Base-by-base conservation (phyloP, 805 yeast species). In the Ogataea trehaloabstinens region DNA sequence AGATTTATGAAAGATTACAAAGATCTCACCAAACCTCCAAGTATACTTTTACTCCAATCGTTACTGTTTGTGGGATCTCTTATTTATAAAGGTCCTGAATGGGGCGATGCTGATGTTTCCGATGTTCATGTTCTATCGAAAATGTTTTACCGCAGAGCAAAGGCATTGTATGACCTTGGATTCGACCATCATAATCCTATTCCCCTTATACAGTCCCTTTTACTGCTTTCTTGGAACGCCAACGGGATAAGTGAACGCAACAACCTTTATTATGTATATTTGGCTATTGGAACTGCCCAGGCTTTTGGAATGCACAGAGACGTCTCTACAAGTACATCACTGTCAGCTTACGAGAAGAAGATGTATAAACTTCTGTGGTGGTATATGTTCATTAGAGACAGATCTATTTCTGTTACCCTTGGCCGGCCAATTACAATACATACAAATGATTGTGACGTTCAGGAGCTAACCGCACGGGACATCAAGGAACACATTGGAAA, bases 381-480 rank as follows among this genome's bases (percentile, higher is more conserved):
- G 49, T 37, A 28, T 20, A 32, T 45, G 11, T 48, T 35, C 28
- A 43, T 44, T 6, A 33, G 51, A 10, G 51, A 47, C 29, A 34
- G 41, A 12, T 22, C 41, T 6, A 37, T 46, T 2, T 42, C 46
- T 5, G 82, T 83, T 45, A 67, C 76, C 37, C 75, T 80, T 58
- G 93, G 90, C n/a, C 66, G 90, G 35, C 90, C 91, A 0, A 60
- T 74, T 3, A 68, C 70, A 42, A 80, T 85, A 35, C 82, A 80
- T 51, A 64, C 82, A 41, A 81, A 76, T 35, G 91, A 84, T 54
- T 80, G 85, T 56, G 90, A 85, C 55, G 86, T 83, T 12, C 80
- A 80, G 13, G 80, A 82, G 84, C 57, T 85, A 19, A 69, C 75
- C 1, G 56, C 68, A 15, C 82, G 75, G 0, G 91, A 85, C 57